Conservation (phyloP, 164 flowering plant genomes). For the Liriodendron chinense region DNA sequence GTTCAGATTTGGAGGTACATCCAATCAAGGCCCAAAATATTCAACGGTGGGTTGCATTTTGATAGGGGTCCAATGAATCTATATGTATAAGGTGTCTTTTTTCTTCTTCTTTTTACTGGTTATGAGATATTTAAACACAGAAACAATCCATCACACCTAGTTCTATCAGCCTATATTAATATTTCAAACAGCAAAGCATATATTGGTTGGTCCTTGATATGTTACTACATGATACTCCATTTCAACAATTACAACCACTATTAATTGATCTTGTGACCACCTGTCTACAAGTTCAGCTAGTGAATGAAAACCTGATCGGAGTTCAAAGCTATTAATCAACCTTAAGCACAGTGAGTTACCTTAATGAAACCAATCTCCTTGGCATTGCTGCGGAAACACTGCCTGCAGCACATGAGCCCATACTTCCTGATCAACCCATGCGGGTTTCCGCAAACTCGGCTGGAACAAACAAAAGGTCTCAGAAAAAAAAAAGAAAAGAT, state of each 20-base stretch:
- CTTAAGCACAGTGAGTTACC: constrained; percentile 26
- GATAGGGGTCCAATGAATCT: no score
- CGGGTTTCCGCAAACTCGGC: constrained; percentile 77
- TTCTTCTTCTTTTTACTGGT: background rate
- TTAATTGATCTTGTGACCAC: background rate
- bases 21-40: background rate
- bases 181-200: background rate
- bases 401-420: constrained; percentile 81
- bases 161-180: background rate
- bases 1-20: background rate
- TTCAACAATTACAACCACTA: background rate
- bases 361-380: constrained; percentile 82
- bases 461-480: constrained; percentile 12
- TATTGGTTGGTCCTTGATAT: background rate
- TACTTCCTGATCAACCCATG: constrained; percentile 74
- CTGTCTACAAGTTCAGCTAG: background rate
- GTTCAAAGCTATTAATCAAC: background rate
- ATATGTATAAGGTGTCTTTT: background rate
- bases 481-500: background rate
- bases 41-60: background rate
- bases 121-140: background rate
- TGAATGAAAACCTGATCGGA: background rate
- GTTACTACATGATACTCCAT: background rate
- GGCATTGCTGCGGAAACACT: constrained; percentile 80
- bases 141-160: background rate